Base-by-base conservation (phyloP, 75 land plant species). In the Picea sitchensis region DNA sequence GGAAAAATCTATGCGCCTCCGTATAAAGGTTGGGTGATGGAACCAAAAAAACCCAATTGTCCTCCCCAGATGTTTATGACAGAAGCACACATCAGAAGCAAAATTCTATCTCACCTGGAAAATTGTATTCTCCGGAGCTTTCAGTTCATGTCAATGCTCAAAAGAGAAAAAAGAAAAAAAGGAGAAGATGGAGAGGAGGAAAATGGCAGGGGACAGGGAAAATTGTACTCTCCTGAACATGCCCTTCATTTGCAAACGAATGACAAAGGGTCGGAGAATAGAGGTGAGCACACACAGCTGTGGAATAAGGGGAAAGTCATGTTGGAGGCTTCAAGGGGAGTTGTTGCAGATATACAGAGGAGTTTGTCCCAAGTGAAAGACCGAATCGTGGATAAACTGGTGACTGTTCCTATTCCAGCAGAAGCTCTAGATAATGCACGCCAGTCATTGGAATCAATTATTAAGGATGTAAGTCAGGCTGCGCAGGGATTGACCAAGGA, bases 361-460 rank as follows among this genome's bases (percentile, higher is more conserved):
- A 74, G 76, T 41, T 51, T 74, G 76, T 74, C 57, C 30, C 76
- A 74, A 23, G 12, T 74, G 76, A 74, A 74, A 38, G 76, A 74
- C 56, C 36, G 23, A 51, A 41, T 74, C 34, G 30, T 74, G 23
- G 76, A 74, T 51, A 74, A 74, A 74, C 15, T 74, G 23, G 76
- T 56, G 14, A 47, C 56, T 5, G 56, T 74, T 31, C 76, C 56
- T 18, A 3, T 74, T 44, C 76, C 76, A 32, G 76, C 76, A 32
- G 76, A 74, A 11, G 57, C 76, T n/a, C 57, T 74, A 0, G 76
- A 74, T 20, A 41, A 74, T 74, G 76, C 76, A 17, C 76, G 56
- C 14, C 47, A 74, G 26, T 74, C 76, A n/a, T 41, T 74, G 76
- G 76, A 74, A 23, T 74, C 76, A 31, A 44, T 74, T 23, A 36